Conservation (phyloP, 164 flowering plant species). For the Tinospora cordifolia region DNA sequence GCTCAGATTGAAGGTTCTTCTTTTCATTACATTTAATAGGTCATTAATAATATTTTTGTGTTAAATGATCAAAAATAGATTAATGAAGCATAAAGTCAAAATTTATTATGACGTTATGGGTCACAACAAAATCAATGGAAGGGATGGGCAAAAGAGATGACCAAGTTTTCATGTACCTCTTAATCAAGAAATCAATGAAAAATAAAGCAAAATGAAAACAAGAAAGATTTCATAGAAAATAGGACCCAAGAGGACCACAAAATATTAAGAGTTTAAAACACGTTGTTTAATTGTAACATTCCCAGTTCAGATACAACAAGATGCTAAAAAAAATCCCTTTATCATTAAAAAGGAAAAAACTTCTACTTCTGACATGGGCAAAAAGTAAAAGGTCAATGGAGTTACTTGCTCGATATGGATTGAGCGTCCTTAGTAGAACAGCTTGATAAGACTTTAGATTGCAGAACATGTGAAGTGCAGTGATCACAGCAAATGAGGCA, state of each 20-base stretch:
- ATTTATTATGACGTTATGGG: too few relatives aligned
- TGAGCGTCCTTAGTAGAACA: conserved; percentile 80
- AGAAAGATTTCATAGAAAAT: too few relatives aligned
- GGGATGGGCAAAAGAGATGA: not conserved
- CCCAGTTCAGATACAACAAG: not conserved
- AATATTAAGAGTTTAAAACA: too few relatives aligned
- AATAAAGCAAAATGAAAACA: not conserved
- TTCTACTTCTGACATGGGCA: not conserved
- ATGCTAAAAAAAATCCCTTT: not conserved
- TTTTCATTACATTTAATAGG: too few relatives aligned
- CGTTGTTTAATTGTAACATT: too few relatives aligned
- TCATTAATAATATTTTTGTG: too few relatives aligned
- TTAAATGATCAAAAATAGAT: too few relatives aligned
- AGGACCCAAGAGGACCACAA: not conserved
- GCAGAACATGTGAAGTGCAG: conserved; percentile 91
- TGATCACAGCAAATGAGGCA: conserved; percentile 63
- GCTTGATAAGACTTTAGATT: conserved; percentile 90
- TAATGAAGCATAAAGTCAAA: too few relatives aligned
- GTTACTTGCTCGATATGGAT: conserved; percentile 98
- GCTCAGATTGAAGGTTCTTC: too few relatives aligned
- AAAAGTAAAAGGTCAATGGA: conserved; percentile 5
- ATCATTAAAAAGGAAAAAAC: not conserved
- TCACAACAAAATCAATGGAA: not conserved
- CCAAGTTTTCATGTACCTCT: not conserved
- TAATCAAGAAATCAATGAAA: not conserved